phyloP scores from a whole-genome alignment of 257 asterid species.

The Fraxinus excelsior region DNA sequence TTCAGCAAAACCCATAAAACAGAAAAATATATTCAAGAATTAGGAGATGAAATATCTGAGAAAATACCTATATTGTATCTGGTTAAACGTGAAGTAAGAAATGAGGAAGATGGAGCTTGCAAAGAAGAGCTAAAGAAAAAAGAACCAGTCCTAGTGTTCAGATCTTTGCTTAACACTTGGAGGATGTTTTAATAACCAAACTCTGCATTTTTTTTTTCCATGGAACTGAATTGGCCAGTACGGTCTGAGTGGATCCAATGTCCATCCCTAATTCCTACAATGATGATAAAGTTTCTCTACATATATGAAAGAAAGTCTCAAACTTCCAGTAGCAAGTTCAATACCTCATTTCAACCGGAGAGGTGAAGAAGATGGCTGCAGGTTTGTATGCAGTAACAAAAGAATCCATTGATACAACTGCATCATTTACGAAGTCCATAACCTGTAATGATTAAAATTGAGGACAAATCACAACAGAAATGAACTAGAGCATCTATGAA shows the following conservation, averaged over 20 bases:
- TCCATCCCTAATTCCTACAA: not conserved
- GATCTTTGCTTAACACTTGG: not conserved
- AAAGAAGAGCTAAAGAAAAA: too few species aligned
- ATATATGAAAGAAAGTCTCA: not conserved
- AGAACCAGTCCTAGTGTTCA: not conserved
- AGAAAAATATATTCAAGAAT: too few species aligned
- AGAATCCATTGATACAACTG: slow-evolving; percentile 83
- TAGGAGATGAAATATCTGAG: too few species aligned
- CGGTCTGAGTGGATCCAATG: not conserved
- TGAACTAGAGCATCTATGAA: slow-evolving; percentile 1
- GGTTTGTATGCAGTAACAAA: slow-evolving; percentile 72
- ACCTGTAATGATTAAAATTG: slow-evolving; percentile 52
- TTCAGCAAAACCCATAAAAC: too few species aligned
- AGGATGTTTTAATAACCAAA: not conserved
- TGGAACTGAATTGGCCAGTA: not conserved
- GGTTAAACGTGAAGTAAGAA: too few species aligned
- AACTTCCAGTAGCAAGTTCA: slow-evolving; percentile 17
- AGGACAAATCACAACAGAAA: slow-evolving; percentile 10
- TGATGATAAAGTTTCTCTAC: not conserved
- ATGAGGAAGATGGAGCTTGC: too few species aligned
- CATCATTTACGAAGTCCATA: slow-evolving; percentile 95
- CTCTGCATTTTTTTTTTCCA: not conserved
- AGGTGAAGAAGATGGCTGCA: slow-evolving; percentile 74
- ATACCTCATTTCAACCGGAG: slow-evolving; percentile 80
- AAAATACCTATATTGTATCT: too few species aligned